A percentile compares a stretch with the other conserved stretches of the same genome.
Evolutionary conservation across 805 yeast genomes (phyloP).

Genomic region (Torulaspora gathmanii): DNA sequence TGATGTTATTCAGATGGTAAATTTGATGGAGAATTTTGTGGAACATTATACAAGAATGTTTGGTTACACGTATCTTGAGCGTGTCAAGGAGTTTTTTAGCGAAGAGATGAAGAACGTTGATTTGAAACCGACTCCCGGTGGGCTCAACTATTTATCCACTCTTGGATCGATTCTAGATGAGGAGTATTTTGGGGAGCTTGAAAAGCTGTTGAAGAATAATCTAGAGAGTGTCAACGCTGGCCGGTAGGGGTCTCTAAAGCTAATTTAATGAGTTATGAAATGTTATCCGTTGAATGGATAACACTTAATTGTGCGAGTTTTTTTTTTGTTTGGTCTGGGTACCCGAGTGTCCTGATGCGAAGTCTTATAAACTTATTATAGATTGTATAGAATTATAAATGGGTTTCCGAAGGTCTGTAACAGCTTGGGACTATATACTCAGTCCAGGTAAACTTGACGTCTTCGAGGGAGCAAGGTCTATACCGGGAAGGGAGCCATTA

Average conservation of each 20-base stretch:
- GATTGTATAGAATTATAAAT: slow-evolving; percentile 4
- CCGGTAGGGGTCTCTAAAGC: neutral
- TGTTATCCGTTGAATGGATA: neutral
- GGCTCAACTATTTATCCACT: slow-evolving; percentile 13
- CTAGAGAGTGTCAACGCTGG: slow-evolving; percentile 3
- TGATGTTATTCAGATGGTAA: slow-evolving; percentile 15
- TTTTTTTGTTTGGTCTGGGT: neutral
- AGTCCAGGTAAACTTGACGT: slow-evolving; percentile 15
- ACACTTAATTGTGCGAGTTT: slow-evolving; percentile 2
- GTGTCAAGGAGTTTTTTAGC: slow-evolving; percentile 18
- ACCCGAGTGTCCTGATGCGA: neutral
- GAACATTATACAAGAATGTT: slow-evolving; percentile 21
- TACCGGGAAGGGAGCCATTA: slow-evolving; percentile 14
- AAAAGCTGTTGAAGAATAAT: slow-evolving; percentile 9
- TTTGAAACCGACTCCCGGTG: slow-evolving; percentile 3
- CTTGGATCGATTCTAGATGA: slow-evolving; percentile 19
- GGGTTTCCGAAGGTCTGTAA: neutral
- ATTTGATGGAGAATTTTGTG: slow-evolving; percentile 21
- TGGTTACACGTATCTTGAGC: slow-evolving; percentile 23
- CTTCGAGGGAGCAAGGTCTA: slow-evolving; percentile 10
- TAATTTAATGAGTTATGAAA: slow-evolving; percentile 7
- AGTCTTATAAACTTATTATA: slow-evolving; percentile 6
- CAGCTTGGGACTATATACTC: slow-evolving; percentile 9
- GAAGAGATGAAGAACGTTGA: slow-evolving; percentile 10
- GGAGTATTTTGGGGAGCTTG: slow-evolving; percentile 17